Evolutionary conservation across 2,329 filamentous ascomycete species (phyloP), one percentile per base, ranked within the genome.

Genomic region (Biscogniauxia mediterranea): DNA sequence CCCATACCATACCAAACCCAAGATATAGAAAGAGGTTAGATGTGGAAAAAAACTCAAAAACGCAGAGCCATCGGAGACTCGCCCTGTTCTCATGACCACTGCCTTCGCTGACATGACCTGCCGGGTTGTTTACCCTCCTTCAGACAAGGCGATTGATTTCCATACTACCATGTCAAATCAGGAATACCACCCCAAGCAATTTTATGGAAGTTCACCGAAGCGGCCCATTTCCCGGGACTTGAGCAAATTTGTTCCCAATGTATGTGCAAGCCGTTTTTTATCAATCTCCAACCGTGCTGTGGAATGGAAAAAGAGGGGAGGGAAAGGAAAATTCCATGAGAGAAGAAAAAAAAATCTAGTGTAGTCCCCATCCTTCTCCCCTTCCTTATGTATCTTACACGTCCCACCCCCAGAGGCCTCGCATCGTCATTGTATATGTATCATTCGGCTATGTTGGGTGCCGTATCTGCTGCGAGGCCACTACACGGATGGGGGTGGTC

Each of bases 1-100:
- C 28, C 7, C 28, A 32, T 32, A 8, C 59, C 61, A 61, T 62
- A 57, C 57, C 56, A 66, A 63, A 9, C 65, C 60, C 65, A 65
- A 66, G 64, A 68, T 66, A 68, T 66, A 67, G 59, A 63, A 66
- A 64, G 60, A 59, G 64, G 66, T 32, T 67, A 64, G 62, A 68
- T 65, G 63, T 58, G 56, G 58, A 61, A 61, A 61, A 61, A 62
- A 66, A 66, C 62, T 64, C 59, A 64, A 64, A 58, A 32, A 32
- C 28, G 11, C 11, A 9, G 28, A 32, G 28, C 28, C 28, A 32
- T 32, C 7, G 28, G 2, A 32, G 28, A 32, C 28, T 32, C 28
- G 11, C 7, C 28, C 28, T 9, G 28, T 13, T 32, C 28, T 32
- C 28, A 13, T 32, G 28, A 32, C 28, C 28, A 32, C 7, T 32